These are phyloP conservation scores for Thalassiosira profunda DNA, from an alignment of 108 stramenopile genomes.

Conservation along the genomic window DNA sequence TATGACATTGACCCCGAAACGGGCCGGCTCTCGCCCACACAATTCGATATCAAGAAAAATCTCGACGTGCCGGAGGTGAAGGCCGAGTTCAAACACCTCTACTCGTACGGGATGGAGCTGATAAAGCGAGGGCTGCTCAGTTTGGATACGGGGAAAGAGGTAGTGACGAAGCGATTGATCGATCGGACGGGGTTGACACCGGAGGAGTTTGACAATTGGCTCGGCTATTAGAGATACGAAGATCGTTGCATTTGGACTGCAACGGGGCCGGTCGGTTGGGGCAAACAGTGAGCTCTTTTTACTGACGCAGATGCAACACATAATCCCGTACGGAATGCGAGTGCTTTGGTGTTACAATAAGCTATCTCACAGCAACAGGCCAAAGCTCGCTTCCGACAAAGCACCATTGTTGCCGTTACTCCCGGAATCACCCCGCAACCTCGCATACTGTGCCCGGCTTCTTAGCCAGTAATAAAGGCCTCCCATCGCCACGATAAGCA, in stretches of 20 bases:
- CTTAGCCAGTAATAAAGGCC: slow-evolving; percentile 26
- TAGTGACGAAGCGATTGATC: slow-evolving; percentile 66
- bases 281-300: no score
- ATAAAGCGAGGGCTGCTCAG: slow-evolving; percentile 58
- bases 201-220: slow-evolving; percentile 76
- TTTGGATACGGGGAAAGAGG: slow-evolving; percentile 53
- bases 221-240: slow-evolving; percentile 56
- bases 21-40: slow-evolving; percentile 64
- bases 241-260: no score
- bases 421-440: no score
- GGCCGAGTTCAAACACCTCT: slow-evolving; percentile 68
- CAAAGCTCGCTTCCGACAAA: no score
- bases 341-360: no score
- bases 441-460: slow-evolving; percentile 43
- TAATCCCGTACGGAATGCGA: no score
- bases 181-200: slow-evolving; percentile 69
- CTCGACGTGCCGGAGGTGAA: slow-evolving; percentile 76
- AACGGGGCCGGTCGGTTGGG: no score
- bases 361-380: no score
- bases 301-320: no score
- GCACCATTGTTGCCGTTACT: no score
- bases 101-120: slow-evolving; percentile 71
- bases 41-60: slow-evolving; percentile 74
- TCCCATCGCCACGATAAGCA: slow-evolving; percentile 20
- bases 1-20: slow-evolving; percentile 76